Evolutionary conservation across 2,329 filamentous ascomycete species (phyloP).

Genomic region (Penicillium brasilianum): DNA sequence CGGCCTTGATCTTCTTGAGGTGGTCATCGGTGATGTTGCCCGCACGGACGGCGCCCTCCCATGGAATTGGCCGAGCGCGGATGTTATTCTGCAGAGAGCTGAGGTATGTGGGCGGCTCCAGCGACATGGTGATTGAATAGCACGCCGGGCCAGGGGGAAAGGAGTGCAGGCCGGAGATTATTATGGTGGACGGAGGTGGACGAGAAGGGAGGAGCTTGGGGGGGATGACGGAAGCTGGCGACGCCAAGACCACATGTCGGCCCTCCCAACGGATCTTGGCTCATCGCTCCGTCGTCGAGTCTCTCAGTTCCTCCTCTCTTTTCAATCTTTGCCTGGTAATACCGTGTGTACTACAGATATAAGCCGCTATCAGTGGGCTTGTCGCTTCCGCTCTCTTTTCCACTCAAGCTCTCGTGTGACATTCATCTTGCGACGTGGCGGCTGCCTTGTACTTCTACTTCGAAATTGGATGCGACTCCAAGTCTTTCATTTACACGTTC

Average conservation of each 20-base stretch:
- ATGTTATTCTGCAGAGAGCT: slow-evolving; percentile 95
- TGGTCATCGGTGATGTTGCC: slow-evolving; percentile 94
- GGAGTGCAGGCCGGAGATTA: slow-evolving; percentile 10
- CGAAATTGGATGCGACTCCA: slow-evolving; percentile 6
- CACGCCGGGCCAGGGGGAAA: slow-evolving; percentile 14
- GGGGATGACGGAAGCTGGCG: slow-evolving; percentile 32
- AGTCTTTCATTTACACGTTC: slow-evolving; percentile 15
- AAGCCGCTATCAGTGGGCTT: background rate
- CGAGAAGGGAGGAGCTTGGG: slow-evolving; percentile 27
- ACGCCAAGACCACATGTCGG: slow-evolving; percentile 31
- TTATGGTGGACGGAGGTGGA: slow-evolving; percentile 16
- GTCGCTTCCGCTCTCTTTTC: slow-evolving; percentile 5
- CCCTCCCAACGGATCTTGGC: slow-evolving; percentile 22
- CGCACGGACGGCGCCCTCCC: slow-evolving; percentile 93
- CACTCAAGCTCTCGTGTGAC: slow-evolving; percentile 9
- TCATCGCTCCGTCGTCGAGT: slow-evolving; percentile 22
- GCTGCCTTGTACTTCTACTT: slow-evolving; percentile 19
- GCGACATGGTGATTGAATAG: slow-evolving; percentile 67
- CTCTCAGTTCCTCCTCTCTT: slow-evolving; percentile 8
- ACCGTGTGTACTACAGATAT: background rate
- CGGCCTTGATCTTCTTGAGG: slow-evolving; percentile 91
- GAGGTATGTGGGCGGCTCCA: slow-evolving; percentile 88
- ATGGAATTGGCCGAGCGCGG: slow-evolving; percentile 91
- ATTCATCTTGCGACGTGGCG: slow-evolving; percentile 19
- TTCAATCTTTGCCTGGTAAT: background rate